Evolutionary conservation across 1,284 basidiomycete genomes (phyloP).

Genomic region (Ceratobasidium sp.): DNA sequence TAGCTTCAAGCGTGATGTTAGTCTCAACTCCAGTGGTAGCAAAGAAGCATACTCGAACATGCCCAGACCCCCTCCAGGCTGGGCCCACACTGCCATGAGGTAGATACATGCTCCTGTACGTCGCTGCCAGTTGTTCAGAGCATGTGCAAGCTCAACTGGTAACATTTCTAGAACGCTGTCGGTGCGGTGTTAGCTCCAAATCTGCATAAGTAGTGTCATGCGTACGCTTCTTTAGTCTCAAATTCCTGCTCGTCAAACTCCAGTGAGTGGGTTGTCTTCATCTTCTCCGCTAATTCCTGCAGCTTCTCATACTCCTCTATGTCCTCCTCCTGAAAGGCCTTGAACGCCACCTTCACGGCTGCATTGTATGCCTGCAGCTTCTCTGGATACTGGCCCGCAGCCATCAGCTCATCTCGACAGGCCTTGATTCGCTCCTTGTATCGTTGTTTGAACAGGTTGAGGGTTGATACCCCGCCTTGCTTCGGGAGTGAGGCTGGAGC

Average conservation of each 20-base stretch:
- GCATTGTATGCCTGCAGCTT: not conserved
- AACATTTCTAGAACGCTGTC: not conserved
- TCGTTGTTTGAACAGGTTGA: not conserved
- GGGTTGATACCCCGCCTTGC: not conserved
- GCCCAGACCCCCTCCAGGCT: not conserved
- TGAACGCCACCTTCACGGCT: not conserved
- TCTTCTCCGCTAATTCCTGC: not conserved
- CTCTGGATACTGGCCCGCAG: not conserved
- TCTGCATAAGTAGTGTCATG: not conserved
- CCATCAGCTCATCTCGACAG: not conserved
- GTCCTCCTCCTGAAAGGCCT: not conserved
- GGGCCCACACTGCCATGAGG: not conserved
- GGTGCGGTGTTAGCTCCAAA: too few relatives aligned
- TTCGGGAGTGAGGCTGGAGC: not conserved
- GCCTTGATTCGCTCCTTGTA: not conserved
- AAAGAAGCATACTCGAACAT: not conserved
- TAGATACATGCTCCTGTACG: not conserved
- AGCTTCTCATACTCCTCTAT: not conserved
- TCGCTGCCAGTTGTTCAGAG: not conserved
- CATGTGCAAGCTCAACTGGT: not conserved
- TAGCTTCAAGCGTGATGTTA: not conserved
- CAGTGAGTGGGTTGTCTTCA: not conserved
- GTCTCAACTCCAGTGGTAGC: not conserved
- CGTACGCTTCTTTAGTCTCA: not conserved
- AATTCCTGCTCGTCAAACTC: not conserved